Evolutionary conservation across 352 stramenopile species (phyloP).

Genomic region (Phytophthora nicotianae): DNA sequence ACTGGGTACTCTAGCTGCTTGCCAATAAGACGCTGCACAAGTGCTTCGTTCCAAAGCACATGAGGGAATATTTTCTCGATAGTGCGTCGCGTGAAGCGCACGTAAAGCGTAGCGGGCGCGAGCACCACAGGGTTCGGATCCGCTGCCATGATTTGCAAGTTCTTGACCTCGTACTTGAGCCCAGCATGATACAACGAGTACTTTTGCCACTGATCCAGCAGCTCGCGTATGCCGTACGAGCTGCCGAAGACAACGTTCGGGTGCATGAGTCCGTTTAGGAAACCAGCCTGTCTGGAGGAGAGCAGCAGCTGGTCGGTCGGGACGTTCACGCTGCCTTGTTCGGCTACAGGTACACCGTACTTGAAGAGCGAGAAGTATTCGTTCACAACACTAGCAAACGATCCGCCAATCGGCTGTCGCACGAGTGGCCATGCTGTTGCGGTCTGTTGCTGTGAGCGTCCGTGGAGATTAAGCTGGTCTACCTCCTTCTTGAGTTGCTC

Average conservation of each 20-base stretch:
- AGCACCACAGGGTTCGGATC: constrained; percentile 51
- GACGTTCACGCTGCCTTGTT: constrained; percentile 13
- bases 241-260: constrained; percentile 58
- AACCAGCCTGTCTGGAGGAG: constrained; percentile 36
- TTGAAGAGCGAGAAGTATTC: constrained; percentile 76
- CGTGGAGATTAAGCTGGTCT: constrained; percentile 34
- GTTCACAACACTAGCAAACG: constrained; percentile 48
- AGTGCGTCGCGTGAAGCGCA: constrained; percentile 63
- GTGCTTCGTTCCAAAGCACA: constrained; percentile 59
- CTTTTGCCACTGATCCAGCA: constrained; percentile 68
- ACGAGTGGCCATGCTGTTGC: constrained; percentile 14
- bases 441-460: constrained; percentile 17
- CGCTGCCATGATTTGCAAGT: constrained; percentile 44
- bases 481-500: constrained; percentile 55
- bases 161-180: constrained; percentile 55
- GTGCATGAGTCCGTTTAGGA: constrained; percentile 51
- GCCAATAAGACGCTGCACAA: constrained; percentile 73
- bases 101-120: constrained; percentile 48
- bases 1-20: constrained; percentile 57
- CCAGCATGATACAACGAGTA: constrained; percentile 66
- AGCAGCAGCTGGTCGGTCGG: constrained; percentile 33
- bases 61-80: constrained; percentile 77
- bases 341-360: constrained; percentile 48
- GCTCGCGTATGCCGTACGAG: constrained; percentile 44
- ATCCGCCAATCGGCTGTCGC: constrained; percentile 23